phyloP scores from a whole-genome alignment of 441 rosid species.

The Eruca vesicaria region DNA sequence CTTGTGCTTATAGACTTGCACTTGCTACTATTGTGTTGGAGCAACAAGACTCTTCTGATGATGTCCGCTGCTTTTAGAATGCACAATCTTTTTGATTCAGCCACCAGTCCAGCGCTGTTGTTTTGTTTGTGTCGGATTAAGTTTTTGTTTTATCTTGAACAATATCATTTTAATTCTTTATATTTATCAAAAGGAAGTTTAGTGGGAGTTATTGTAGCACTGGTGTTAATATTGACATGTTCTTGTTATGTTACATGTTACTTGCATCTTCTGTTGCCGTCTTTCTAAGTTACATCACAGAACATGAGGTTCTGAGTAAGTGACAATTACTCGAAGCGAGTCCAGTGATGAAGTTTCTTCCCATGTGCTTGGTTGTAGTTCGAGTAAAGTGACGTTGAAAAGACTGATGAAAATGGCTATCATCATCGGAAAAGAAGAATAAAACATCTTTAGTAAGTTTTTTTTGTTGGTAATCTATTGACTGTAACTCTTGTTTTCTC shows the following conservation, averaged over 20 bases:
- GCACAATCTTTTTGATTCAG: neutral
- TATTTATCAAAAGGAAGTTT: neutral
- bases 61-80: slow-evolving; percentile 32
- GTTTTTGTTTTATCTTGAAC: neutral
- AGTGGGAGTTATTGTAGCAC: neutral
- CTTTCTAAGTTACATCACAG: neutral
- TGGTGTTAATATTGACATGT: slow-evolving; percentile 19
- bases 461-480: slow-evolving; percentile 26
- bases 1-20: slow-evolving; percentile 78
- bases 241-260: slow-evolving; percentile 54
- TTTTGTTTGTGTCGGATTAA: slow-evolving; percentile 5
- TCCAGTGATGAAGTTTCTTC: neutral
- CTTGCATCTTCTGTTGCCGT: slow-evolving; percentile 18
- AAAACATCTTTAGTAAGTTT: slow-evolving; percentile 48
- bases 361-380: too few species aligned
- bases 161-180: neutral
- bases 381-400: slow-evolving; percentile 1
- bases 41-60: slow-evolving; percentile 43
- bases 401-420: too few species aligned
- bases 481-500: slow-evolving; percentile 30
- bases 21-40: slow-evolving; percentile 71
- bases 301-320: slow-evolving; percentile 61
- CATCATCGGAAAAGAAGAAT: slow-evolving; percentile 50
- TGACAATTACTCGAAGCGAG: slow-evolving; percentile 10
- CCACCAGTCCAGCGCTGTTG: neutral